Evolutionary conservation across 2,329 filamentous ascomycete species (phyloP).

Genomic region (Claviceps africana): DNA sequence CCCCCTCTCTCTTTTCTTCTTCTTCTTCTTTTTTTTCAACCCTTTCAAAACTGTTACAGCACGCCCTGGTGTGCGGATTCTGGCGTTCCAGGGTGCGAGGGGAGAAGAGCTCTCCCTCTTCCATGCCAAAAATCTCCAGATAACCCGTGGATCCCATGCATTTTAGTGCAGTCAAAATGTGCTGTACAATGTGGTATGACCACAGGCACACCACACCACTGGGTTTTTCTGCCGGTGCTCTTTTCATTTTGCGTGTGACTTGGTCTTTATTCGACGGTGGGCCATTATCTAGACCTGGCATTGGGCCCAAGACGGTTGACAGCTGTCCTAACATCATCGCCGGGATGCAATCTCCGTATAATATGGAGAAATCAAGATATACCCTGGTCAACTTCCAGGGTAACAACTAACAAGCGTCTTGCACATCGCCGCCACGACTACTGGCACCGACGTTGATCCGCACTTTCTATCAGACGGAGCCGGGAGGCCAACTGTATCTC

Average conservation of each 20-base stretch:
- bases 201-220: conserved; percentile 9
- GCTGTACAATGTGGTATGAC: background rate
- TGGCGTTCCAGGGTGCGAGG: background rate
- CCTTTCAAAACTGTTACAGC: background rate
- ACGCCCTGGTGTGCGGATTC: background rate
- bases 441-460: background rate
- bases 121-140: conserved; percentile 5
- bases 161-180: background rate
- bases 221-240: conserved; percentile 3
- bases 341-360: background rate
- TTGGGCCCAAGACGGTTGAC: background rate
- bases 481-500: background rate
- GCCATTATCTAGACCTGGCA: background rate
- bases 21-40: too few species aligned
- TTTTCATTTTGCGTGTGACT: background rate
- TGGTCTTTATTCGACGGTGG: background rate
- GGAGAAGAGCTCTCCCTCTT: background rate
- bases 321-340: background rate
- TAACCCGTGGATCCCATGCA: conserved; percentile 6
- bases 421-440: background rate
- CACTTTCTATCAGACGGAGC: conserved; percentile 4
- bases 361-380: conserved; percentile 6
- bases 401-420: conserved; percentile 1
- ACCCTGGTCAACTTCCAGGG: conserved; percentile 4
- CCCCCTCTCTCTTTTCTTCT: too few species aligned